phyloP scores from a whole-genome alignment of 169 alveolate genomes.

The Eimeria falciformis region DNA sequence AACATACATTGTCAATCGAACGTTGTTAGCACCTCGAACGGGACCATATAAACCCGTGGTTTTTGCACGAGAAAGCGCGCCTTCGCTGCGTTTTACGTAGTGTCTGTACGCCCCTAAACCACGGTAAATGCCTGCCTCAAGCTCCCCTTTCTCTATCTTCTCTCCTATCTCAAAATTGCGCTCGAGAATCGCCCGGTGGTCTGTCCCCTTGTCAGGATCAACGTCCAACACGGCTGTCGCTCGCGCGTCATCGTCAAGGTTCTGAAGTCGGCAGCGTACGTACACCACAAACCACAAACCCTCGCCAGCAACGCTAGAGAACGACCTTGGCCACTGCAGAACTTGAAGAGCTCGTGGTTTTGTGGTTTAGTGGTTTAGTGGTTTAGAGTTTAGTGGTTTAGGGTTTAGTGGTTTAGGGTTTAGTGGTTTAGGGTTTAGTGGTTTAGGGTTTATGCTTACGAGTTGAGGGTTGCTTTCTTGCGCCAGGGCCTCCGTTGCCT shows the following conservation, averaged over 20 bases:
- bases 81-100: slow-evolving; percentile 85
- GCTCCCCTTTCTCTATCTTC: slow-evolving; percentile 86
- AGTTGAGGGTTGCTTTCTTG: slow-evolving; percentile 30
- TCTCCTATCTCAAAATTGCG: slow-evolving; percentile 88
- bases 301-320: too few relatives aligned
- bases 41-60: slow-evolving; percentile 94
- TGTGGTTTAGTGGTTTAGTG: too few relatives aligned
- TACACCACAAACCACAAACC: too few relatives aligned
- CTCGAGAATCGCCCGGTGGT: slow-evolving; percentile 89
- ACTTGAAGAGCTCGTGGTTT: too few relatives aligned
- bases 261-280: too few relatives aligned
- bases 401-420: too few relatives aligned
- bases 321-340: too few relatives aligned
- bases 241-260: slow-evolving; percentile 66
- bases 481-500: slow-evolving; percentile 35
- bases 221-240: slow-evolving; percentile 82
- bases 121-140: slow-evolving; percentile 88
- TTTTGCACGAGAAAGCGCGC: slow-evolving; percentile 87
- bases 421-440: too few relatives aligned
- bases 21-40: slow-evolving; percentile 89
- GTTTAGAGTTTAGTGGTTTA: too few relatives aligned
- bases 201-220: slow-evolving; percentile 85
- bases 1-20: slow-evolving; percentile 93
- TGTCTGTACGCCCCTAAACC: slow-evolving; percentile 91
- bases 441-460: slow-evolving; percentile 8